Conservation (phyloP, 352 stramenopile species). For the Pythium rhizo-oryzae region DNA sequence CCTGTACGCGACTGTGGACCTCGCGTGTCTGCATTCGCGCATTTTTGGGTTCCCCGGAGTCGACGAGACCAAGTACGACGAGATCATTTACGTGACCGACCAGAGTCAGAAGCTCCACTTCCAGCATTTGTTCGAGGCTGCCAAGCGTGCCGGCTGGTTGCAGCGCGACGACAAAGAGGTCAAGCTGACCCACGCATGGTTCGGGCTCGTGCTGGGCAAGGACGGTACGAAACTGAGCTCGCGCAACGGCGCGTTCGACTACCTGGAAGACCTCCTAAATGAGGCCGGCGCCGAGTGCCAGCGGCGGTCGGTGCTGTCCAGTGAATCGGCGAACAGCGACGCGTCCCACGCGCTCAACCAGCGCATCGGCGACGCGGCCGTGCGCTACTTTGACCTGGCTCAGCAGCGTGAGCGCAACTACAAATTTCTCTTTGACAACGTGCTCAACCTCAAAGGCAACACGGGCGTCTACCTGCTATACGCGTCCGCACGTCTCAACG, state of each 20-base stretch:
- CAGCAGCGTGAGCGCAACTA: slow-evolving; percentile 86
- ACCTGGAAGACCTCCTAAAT: slow-evolving; percentile 75
- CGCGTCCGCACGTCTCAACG: slow-evolving; percentile 68
- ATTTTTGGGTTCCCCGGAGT: slow-evolving; percentile 73
- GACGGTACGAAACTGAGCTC: slow-evolving; percentile 85
- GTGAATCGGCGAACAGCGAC: slow-evolving; percentile 11
- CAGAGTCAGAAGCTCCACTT: slow-evolving; percentile 83
- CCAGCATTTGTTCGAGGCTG: slow-evolving; percentile 72
- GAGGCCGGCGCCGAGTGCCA: slow-evolving; percentile 64
- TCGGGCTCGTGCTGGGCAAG: slow-evolving; percentile 78
- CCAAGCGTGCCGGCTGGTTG: slow-evolving; percentile 52
- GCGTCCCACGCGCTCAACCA: slow-evolving; percentile 38
- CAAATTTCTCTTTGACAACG: slow-evolving; percentile 85
- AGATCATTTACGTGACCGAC: slow-evolving; percentile 85
- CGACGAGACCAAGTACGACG: slow-evolving; percentile 69
- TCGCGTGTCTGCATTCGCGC: slow-evolving; percentile 70
- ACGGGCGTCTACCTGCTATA: slow-evolving; percentile 87
- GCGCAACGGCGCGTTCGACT: slow-evolving; percentile 79
- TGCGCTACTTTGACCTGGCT: slow-evolving; percentile 84
- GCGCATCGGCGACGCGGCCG: slow-evolving; percentile 70
- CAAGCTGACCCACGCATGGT: slow-evolving; percentile 68
- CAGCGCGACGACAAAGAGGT: slow-evolving; percentile 35
- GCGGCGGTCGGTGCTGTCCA: slow-evolving; percentile 48
- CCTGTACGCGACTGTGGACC: slow-evolving; percentile 79
- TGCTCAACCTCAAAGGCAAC: slow-evolving; percentile 83